Evolutionary conservation across 495 filamentous ascomycete species (phyloP), one percentile per base, ranked within the genome.

Genomic region (Neurospora sp.): DNA sequence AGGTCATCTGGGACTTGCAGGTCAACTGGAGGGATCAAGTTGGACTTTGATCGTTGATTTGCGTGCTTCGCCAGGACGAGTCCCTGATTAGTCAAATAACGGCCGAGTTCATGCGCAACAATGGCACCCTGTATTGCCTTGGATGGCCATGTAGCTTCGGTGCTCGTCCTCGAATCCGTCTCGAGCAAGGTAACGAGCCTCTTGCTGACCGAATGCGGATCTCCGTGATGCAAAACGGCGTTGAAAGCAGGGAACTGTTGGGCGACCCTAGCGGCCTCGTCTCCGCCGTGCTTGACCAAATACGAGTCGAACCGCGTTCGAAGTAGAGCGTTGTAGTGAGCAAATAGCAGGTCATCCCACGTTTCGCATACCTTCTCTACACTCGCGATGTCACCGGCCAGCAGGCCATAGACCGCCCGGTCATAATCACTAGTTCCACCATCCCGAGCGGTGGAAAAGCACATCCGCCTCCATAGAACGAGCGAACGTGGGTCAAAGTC

Each of bases 301-400:
- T 88, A 92, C 4, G 75, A 74, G 72, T 93, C 91, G 78, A 92
- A 92, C 73, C 90, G 87, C 0, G 86, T 85, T 59, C 93, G 84
- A 18, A 99, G 84, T 38, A 95, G 82, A 9, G 91, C 88, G 77
- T 96, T 97, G 85, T 94, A 96, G 77, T 93, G 89, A 8, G 90
- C 91, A 77, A 94, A 98, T n/a, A 98, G 87, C 74, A 91, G 89
- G 79, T 99, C 96, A 73, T 98, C 93, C 91, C 92, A 97, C 44
- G 87, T 89, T 53, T 86, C 85, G 80, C 93, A 96, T 16, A 95
- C 88, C 74, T 88, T 87, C 77, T 92, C 86, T 12, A 94, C 93
- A 53, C 91, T 90, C 42, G 88, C 83, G 8, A 93, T 84, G 77
- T 98, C 92, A 47, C 96, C 96, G 53, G 91, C 90, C 69, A 99